phyloP scores from a whole-genome alignment of 2,329 filamentous ascomycete species.

The Scedosporium aurantiacum region DNA sequence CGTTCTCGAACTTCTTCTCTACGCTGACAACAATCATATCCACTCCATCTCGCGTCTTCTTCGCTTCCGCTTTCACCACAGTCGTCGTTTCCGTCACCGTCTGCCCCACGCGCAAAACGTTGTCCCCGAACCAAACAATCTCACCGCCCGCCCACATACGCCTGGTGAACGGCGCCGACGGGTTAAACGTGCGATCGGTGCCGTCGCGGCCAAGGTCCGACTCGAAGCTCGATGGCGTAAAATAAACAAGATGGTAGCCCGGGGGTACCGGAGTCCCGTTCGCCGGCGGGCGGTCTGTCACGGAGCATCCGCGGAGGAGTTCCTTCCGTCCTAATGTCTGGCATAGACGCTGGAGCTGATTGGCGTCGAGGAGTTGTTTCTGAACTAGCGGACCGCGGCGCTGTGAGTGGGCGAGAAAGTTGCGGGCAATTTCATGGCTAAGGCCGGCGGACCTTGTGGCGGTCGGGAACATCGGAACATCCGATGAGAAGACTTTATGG shows the following conservation, averaged over 20 bases:
- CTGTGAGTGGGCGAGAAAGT: not conserved
- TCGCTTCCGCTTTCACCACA: slow-evolving; percentile 41
- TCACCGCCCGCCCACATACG: slow-evolving; percentile 59
- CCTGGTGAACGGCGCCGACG: slow-evolving; percentile 46
- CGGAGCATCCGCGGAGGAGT: slow-evolving; percentile 25
- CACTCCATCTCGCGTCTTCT: slow-evolving; percentile 41
- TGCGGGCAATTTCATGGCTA: not conserved
- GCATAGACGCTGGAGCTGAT: slow-evolving; percentile 51
- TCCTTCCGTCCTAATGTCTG: slow-evolving; percentile 41
- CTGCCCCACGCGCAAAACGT: slow-evolving; percentile 39
- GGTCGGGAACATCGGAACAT: no score
- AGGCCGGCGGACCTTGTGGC: not conserved
- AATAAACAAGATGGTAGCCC: slow-evolving; percentile 53
- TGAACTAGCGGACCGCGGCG: not conserved
- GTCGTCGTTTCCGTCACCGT: slow-evolving; percentile 44
- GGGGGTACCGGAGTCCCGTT: slow-evolving; percentile 40
- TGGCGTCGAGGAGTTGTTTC: slow-evolving; percentile 44
- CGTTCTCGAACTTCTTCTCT: slow-evolving; percentile 42
- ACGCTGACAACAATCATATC: slow-evolving; percentile 57
- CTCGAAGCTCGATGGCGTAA: slow-evolving; percentile 46
- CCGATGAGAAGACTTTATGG: no score
- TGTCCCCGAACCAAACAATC: slow-evolving; percentile 33
- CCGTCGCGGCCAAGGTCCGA: slow-evolving; percentile 46
- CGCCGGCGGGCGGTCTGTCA: slow-evolving; percentile 25
- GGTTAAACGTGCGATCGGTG: slow-evolving; percentile 49